A percentile compares a stretch with the other conserved stretches of the same genome.
Conservation (phyloP, 768 basidiomycete genomes). For the Suillus spraguei region DNA sequence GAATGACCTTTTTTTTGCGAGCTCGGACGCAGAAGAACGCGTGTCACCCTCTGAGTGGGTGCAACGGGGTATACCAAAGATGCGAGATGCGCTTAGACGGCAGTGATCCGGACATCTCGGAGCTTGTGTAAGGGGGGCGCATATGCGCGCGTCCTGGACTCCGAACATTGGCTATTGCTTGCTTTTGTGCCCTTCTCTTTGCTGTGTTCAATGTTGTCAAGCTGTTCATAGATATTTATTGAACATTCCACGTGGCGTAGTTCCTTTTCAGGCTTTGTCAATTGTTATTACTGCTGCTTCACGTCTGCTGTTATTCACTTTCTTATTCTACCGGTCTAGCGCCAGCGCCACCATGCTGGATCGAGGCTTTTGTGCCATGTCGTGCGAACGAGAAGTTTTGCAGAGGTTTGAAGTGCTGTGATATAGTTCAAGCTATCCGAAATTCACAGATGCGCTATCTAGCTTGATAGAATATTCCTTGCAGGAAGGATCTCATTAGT, state of each 20-base stretch:
- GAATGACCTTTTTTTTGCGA: conserved; percentile 58
- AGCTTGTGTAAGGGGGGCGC: neutral
- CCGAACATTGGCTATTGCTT: neutral
- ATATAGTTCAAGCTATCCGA: neutral
- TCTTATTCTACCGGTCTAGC: neutral
- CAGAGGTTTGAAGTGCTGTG: neutral
- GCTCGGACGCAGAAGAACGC: conserved; percentile 27
- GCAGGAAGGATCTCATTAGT: neutral
- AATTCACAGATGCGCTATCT: neutral
- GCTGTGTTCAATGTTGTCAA: neutral
- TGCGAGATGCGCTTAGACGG: conserved; percentile 37
- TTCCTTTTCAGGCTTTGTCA: neutral
- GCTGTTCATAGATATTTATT: neutral
- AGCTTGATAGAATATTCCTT: neutral
- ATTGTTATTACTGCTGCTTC: neutral
- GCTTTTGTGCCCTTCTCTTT: neutral
- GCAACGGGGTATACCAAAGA: conserved; percentile 44
- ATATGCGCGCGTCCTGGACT: neutral
- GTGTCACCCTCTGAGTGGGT: conserved; percentile 61
- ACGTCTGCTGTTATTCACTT: neutral
- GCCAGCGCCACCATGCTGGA: neutral
- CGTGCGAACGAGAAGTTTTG: conserved; percentile 4
- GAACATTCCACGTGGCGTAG: neutral
- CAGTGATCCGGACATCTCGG: neutral
- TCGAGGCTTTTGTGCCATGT: neutral